A percentile compares a stretch with the other conserved stretches of the same genome.
Conservation (phyloP, 2,329 filamentous ascomycete genomes). For the Epichloe aotearoae region DNA sequence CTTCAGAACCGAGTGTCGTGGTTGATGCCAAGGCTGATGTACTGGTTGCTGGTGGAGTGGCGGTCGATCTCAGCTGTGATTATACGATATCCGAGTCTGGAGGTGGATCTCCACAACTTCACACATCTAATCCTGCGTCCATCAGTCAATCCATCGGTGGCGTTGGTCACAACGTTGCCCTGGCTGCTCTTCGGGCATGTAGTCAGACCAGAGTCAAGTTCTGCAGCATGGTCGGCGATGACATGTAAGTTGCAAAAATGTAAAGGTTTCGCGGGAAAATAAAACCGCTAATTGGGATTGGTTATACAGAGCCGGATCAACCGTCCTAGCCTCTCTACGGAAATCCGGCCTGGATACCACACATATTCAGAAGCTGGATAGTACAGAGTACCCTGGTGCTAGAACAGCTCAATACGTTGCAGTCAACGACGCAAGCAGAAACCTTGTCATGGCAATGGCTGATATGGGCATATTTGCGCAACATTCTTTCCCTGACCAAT, state of each 20-base stretch:
- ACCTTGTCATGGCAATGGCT: constrained; percentile 84
- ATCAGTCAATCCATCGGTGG: constrained; percentile 80
- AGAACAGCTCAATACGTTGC: constrained; percentile 87
- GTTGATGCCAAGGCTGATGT: constrained; percentile 41
- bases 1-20: constrained; percentile 4
- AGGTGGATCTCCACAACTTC: constrained; percentile 34
- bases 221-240: constrained; percentile 70
- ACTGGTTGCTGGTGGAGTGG: constrained; percentile 83
- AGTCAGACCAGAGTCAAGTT: constrained; percentile 51
- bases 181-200: constrained; percentile 60
- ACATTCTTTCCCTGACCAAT: constrained; percentile 39
- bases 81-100: constrained; percentile 29
- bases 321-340: constrained; percentile 53
- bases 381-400: constrained; percentile 33
- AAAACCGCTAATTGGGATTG: neutral
- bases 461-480: constrained; percentile 79
- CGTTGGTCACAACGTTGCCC: constrained; percentile 83
- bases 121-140: constrained; percentile 75
- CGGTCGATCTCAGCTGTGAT: constrained; percentile 78
- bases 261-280: neutral
- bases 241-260: constrained; percentile 38
- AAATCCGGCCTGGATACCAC: constrained; percentile 49
- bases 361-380: constrained; percentile 45
- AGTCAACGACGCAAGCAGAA: constrained; percentile 71
- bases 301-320: constrained; percentile 49